Evolutionary conservation across 345 rosid species (phyloP).

Genomic region (Ceriops decandra): DNA sequence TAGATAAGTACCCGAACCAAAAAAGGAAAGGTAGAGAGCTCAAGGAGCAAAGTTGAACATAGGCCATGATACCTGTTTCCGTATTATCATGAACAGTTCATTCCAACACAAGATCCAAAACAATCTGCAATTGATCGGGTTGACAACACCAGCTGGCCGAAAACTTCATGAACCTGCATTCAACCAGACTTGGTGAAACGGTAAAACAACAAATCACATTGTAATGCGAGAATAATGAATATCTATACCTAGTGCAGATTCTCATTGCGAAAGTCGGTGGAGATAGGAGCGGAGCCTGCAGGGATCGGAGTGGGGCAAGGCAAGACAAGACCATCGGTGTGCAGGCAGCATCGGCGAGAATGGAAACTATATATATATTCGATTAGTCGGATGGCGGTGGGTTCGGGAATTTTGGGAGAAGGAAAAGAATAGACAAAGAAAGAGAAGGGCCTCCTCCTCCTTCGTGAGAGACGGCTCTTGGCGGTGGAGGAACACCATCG

Average conservation of each 20-base stretch:
- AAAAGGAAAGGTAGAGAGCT: no score
- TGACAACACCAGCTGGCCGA: slow-evolving; percentile 55
- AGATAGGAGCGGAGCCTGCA: slow-evolving; percentile 58
- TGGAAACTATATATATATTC: slow-evolving; percentile 27
- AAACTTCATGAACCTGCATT: slow-evolving; percentile 70
- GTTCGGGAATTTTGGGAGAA: slow-evolving; percentile 39
- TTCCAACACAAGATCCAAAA: slow-evolving; percentile 55
- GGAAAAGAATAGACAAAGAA: slow-evolving; percentile 32
- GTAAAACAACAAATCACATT: neutral
- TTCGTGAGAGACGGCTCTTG: slow-evolving; percentile 23
- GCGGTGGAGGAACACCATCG: no score
- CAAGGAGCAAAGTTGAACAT: neutral
- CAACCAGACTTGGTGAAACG: slow-evolving; percentile 12
- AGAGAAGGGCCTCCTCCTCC: slow-evolving; percentile 37
- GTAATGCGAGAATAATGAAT: no score
- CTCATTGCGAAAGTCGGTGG: slow-evolving; percentile 21
- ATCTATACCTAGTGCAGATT: no score
- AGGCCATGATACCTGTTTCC: slow-evolving; percentile 60
- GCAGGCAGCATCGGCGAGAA: slow-evolving; percentile 70
- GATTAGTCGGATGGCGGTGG: slow-evolving; percentile 18
- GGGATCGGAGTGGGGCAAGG: slow-evolving; percentile 30
- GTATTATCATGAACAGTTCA: slow-evolving; percentile 70
- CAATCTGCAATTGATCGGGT: slow-evolving; percentile 39
- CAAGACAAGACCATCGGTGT: slow-evolving; percentile 24
- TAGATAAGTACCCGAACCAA: neutral